Evolutionary conservation across 2,329 filamentous ascomycete species (phyloP).

Genomic region (Metarhizium sp.): DNA sequence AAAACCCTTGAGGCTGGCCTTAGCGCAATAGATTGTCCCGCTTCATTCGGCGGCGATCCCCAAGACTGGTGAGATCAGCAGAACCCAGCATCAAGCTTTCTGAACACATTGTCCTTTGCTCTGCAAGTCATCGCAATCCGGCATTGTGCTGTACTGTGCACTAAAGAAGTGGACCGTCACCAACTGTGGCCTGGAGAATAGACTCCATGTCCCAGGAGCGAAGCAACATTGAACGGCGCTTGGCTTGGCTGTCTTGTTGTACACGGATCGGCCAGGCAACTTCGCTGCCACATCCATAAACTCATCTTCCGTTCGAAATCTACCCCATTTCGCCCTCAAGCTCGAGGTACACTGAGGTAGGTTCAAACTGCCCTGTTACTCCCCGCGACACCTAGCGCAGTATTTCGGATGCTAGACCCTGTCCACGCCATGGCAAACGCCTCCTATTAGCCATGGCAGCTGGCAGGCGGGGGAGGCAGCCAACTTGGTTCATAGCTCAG

Average conservation of each 20-base stretch:
- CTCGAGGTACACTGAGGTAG: background rate
- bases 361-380: background rate
- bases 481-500: conserved; percentile 6
- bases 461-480: background rate
- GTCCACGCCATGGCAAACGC: background rate
- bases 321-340: background rate
- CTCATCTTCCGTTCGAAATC: background rate
- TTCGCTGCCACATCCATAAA: no score
- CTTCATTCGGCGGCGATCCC: background rate
- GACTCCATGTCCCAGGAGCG: no score
- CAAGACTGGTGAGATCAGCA: background rate
- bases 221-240: no score
- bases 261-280: no score
- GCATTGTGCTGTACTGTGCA: background rate
- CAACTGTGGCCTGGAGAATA: no score
- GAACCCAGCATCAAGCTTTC: background rate
- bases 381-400: background rate
- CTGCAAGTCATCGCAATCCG: background rate
- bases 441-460: conserved; percentile 1
- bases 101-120: background rate
- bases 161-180: no score
- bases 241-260: no score
- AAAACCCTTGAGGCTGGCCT: background rate
- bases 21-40: background rate
- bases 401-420: background rate